Evolutionary conservation across 2,329 filamentous ascomycete genomes (phyloP).

Genomic region (Pseudohalonectria lignicola): DNA sequence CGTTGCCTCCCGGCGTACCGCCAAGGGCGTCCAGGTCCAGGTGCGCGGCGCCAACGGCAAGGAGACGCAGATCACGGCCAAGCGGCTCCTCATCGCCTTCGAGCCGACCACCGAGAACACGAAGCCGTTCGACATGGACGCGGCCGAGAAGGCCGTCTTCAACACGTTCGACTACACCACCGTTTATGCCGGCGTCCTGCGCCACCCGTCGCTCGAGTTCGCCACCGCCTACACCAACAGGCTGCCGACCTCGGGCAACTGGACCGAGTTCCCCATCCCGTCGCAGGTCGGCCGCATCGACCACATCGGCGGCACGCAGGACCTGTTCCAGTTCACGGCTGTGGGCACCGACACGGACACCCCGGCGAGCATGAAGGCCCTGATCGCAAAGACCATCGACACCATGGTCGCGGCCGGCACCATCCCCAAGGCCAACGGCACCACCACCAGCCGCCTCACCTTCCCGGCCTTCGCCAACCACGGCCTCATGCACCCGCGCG

Average conservation of each 20-base stretch:
- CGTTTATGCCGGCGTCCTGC: conserved; percentile 14
- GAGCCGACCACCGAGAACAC: conserved; percentile 21
- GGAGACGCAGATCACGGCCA: conserved; percentile 15
- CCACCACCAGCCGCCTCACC: conserved; percentile 9
- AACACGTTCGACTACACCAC: conserved; percentile 15
- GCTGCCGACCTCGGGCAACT: conserved; percentile 10
- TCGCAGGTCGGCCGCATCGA: conserved; percentile 15
- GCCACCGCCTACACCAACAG: conserved; percentile 11
- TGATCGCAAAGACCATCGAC: conserved; percentile 16
- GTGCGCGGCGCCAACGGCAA: neutral
- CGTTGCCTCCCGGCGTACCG: conserved; percentile 4
- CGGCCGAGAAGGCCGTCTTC: conserved; percentile 19
- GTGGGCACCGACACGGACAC: conserved; percentile 13
- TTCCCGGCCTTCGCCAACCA: conserved; percentile 23
- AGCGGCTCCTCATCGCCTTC: conserved; percentile 23
- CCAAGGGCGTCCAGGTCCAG: conserved; percentile 3
- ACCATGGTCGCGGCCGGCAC: conserved; percentile 15
- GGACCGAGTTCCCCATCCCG: conserved; percentile 11
- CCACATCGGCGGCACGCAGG: conserved; percentile 16
- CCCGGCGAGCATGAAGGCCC: conserved; percentile 10
- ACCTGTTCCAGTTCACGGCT: conserved; percentile 19
- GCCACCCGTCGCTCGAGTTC: conserved; percentile 12
- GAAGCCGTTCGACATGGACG: conserved; percentile 18
- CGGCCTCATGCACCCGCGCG: conserved; percentile 22
- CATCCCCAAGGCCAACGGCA: conserved; percentile 10